Evolutionary conservation across 2,329 filamentous ascomycete genomes (phyloP).

Genomic region (Apiospora kogelbergensis): DNA sequence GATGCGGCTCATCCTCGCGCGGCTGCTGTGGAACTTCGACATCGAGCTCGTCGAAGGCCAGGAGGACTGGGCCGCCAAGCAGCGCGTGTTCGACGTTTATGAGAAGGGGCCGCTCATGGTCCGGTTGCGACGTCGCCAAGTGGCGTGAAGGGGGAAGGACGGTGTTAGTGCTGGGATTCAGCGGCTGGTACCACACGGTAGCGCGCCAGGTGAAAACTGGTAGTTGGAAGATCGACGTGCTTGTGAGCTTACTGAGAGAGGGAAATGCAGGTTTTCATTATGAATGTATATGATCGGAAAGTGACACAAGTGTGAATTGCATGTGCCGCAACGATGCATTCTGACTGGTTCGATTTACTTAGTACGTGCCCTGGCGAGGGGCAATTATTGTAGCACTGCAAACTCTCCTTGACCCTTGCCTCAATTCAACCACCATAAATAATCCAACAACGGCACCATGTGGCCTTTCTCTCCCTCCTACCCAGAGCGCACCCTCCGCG

Average conservation of each 20-base stretch:
- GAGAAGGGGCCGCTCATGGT: neutral
- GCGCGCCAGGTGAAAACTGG: too few species aligned
- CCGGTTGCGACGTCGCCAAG: neutral
- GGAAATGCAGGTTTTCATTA: too few species aligned
- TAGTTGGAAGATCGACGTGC: neutral
- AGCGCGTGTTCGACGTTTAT: neutral
- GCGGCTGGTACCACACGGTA: too few species aligned
- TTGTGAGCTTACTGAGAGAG: too few species aligned
- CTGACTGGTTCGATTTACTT: too few species aligned
- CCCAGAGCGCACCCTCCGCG: constrained; percentile 8
- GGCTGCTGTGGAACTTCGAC: constrained; percentile 35
- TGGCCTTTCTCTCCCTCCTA: constrained; percentile 15
- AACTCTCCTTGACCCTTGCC: neutral
- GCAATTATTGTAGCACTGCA: neutral
- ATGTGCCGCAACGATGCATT: too few species aligned
- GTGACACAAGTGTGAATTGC: neutral
- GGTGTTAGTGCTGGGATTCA: neutral
- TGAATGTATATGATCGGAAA: too few species aligned
- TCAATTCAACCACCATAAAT: neutral
- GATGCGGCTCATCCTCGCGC: constrained; percentile 33
- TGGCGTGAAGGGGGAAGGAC: neutral
- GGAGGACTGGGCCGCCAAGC: neutral
- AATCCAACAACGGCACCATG: constrained; percentile 6
- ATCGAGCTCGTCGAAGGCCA: constrained; percentile 23
- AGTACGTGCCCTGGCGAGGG: neutral